Evolutionary conservation across 495 filamentous ascomycete species (phyloP).

Genomic region (Trichoderma reesei): DNA sequence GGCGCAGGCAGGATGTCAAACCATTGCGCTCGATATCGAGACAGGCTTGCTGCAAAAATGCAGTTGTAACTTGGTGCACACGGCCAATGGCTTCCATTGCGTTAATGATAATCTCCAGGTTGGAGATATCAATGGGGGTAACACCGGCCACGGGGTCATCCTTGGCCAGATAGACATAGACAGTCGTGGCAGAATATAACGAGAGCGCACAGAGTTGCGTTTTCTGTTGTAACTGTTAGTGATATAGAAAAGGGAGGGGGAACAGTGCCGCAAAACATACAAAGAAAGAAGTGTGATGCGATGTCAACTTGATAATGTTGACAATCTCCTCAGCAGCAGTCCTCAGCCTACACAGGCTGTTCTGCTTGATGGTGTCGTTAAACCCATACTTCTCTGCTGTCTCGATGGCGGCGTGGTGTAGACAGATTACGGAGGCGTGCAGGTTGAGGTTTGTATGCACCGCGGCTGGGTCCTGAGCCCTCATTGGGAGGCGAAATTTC

Average conservation of each 20-base stretch:
- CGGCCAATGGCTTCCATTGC: constrained; percentile 29
- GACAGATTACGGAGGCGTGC: constrained; percentile 34
- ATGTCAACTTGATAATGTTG: constrained; percentile 31
- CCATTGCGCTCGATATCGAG: constrained; percentile 31
- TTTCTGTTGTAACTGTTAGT: constrained; percentile 17
- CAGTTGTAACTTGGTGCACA: constrained; percentile 27
- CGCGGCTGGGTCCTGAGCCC: constrained; percentile 27
- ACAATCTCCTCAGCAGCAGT: constrained; percentile 35
- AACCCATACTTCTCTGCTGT: constrained; percentile 30
- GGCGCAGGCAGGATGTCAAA: constrained; percentile 15
- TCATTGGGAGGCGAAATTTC: constrained; percentile 27
- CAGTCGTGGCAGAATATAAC: constrained; percentile 33
- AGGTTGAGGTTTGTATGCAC: constrained; percentile 36
- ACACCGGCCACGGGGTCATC: constrained; percentile 14
- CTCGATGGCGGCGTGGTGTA: constrained; percentile 33
- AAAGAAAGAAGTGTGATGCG: constrained; percentile 19
- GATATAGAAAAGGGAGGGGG: constrained; percentile 1
- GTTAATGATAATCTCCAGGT: constrained; percentile 31
- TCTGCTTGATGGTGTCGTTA: constrained; percentile 21
- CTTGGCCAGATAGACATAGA: constrained; percentile 27
- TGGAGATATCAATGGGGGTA: constrained; percentile 13
- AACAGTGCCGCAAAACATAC: constrained; percentile 13
- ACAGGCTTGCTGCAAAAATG: constrained; percentile 31
- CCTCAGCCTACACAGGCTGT: constrained; percentile 23
- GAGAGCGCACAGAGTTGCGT: constrained; percentile 31